Conservation (phyloP, 371 early-diverging fungal genomes). For the Batrachochytrium dendrobatidis region DNA sequence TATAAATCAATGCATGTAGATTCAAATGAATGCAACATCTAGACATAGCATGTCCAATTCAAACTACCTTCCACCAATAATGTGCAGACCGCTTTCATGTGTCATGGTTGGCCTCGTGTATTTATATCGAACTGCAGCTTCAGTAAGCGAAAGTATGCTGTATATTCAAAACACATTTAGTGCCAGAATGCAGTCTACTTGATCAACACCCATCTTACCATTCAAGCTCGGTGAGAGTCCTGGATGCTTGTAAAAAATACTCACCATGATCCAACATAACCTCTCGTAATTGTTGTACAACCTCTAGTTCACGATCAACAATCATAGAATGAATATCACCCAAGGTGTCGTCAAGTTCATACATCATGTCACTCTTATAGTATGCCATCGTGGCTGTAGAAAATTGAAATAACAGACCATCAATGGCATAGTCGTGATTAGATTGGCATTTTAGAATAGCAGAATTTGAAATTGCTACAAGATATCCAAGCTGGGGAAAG, state of each 20-base stretch:
- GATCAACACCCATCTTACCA: conserved; percentile 40
- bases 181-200: background rate
- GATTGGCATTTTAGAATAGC: background rate
- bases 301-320: conserved; percentile 69
- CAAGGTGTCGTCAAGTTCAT: conserved; percentile 54
- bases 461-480: conserved; percentile 48
- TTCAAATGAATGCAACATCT: no score
- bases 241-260: conserved; percentile 31
- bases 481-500: conserved; percentile 75
- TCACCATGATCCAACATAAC: conserved; percentile 34
- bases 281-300: conserved; percentile 57
- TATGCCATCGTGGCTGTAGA: conserved; percentile 59
- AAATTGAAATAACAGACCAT: conserved; percentile 51
- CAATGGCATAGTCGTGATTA: conserved; percentile 30
- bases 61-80: conserved; percentile 55
- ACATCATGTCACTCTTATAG: conserved; percentile 61
- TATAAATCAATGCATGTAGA: no score
- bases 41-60: no score
- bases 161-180: background rate
- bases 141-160: conserved; percentile 56
- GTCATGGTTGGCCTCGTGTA: conserved; percentile 56
- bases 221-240: conserved; percentile 58
- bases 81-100: conserved; percentile 40
- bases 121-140: conserved; percentile 47
- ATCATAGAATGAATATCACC: conserved; percentile 75